Percentiles rank a stretch among this genome's conserved stretches.
phyloP scores from a whole-genome alignment of 2,329 filamentous ascomycete genomes.

The Xylariaceae sp. region DNA sequence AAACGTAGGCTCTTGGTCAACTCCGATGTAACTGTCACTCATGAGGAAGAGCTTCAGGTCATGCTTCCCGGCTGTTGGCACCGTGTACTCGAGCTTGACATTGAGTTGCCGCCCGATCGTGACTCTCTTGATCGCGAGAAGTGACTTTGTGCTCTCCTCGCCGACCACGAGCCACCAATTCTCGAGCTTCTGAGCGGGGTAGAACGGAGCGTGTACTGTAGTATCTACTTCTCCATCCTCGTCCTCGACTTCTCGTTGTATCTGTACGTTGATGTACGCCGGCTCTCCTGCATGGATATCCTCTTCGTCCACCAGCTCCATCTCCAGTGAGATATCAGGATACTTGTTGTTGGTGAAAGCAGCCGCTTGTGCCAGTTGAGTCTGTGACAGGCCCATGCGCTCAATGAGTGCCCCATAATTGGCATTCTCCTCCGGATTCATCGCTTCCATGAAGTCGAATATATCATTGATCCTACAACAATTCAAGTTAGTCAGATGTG shows the following conservation, averaged over 20 bases:
- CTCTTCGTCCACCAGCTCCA: constrained; percentile 78
- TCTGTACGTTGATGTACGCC: constrained; percentile 76
- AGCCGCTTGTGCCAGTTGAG: constrained; percentile 82
- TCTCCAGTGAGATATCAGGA: constrained; percentile 88
- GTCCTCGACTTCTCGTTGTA: constrained; percentile 78
- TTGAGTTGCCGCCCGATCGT: constrained; percentile 77
- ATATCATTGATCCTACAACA: constrained; percentile 75
- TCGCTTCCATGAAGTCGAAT: constrained; percentile 97
- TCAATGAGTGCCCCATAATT: constrained; percentile 75
- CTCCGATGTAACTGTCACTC: constrained; percentile 94
- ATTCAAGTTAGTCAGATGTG: constrained; percentile 18
- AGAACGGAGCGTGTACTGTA: constrained; percentile 92
- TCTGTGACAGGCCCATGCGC: constrained; percentile 72
- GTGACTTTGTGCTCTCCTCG: constrained; percentile 80
- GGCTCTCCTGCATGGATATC: constrained; percentile 76
- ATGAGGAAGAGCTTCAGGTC: constrained; percentile 90
- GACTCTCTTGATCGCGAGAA: constrained; percentile 91
- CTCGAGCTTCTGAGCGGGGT: constrained; percentile 86
- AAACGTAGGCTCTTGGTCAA: constrained; percentile 93
- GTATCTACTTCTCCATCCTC: constrained; percentile 68
- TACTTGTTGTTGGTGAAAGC: constrained; percentile 96
- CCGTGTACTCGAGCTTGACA: constrained; percentile 80
- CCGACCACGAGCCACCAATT: constrained; percentile 98
- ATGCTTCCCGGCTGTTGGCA: constrained; percentile 79
- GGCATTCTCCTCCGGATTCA: constrained; percentile 91